Base-by-base conservation (phyloP, 208 protist species). In the Paratrypanosoma confusum region DNA sequence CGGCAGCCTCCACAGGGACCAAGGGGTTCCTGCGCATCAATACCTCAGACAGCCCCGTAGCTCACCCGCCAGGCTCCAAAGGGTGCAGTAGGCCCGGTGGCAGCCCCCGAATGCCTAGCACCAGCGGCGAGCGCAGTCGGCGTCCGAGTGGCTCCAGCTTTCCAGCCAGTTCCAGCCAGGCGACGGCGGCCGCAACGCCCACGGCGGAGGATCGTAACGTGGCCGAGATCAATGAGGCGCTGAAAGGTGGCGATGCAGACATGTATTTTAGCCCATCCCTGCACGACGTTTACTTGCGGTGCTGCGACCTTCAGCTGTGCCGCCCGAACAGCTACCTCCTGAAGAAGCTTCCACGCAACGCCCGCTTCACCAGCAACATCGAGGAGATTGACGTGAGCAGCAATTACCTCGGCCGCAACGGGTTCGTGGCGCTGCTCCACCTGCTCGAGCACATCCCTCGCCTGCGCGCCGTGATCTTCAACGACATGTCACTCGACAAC, bases 321-420 rank as follows among this genome's bases (percentile, higher is more conserved):
- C 51, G 57, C 17, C 80, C 84, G n/a, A 93, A 93, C 55, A 89
- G 79, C 67, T 75, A 90, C 39, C 64, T 93, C 23, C 54, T 93
- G 36, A 57, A 72, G 28, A 81, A 84, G 47, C 65, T 93, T 20
- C 84, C 84, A 18, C 65, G 55, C 3, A 66, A 93, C 39, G 59
- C 80, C n/a, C 57, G 65, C 34, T 82, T 90, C 38, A 83, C 74
- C 1, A 50, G 62, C 34, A 46, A 54, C 18, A 65, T 93, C 1
- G 63, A 80, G 55, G 84, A 90, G 66, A 49, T 93, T 16, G 84
- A 93, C 51, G 55, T 93, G 13, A 87, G 57, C 28, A 64, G 61
- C n/a, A 93, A 89, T 57, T 93, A 93, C 50, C 57, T 93, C n/a
- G 84, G 84, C 24, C 80, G 70, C 48, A 81, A 65, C 36, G 84